Evolutionary conservation across 805 yeast species (phyloP).

Genomic region (Cyberlindnera misumaiensis): DNA sequence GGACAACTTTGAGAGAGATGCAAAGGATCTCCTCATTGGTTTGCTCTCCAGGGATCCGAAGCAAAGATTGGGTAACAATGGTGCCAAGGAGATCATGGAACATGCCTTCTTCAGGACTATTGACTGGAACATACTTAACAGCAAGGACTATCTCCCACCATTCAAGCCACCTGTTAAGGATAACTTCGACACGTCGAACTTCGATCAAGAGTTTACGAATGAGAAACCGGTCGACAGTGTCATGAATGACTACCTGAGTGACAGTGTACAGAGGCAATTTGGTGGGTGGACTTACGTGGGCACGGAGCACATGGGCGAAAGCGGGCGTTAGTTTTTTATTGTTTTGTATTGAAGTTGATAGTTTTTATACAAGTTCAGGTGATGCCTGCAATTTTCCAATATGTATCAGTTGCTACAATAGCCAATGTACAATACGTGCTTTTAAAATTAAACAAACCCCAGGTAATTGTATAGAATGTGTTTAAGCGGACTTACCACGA

Average conservation of each 20-base stretch:
- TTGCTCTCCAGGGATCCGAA: slow-evolving; percentile 81
- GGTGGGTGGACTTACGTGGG: slow-evolving; percentile 99
- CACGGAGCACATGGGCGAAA: slow-evolving; percentile 39
- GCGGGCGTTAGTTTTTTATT: slow-evolving; percentile 3
- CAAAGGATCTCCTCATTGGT: slow-evolving; percentile 69
- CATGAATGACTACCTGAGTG: slow-evolving; percentile 86
- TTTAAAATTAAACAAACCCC: slow-evolving; percentile 1
- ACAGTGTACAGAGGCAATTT: slow-evolving; percentile 93
- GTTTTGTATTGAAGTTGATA: not conserved
- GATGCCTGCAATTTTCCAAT: too few species aligned
- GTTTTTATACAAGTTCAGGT: not conserved
- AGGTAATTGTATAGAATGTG: slow-evolving; percentile 1
- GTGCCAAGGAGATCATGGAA: slow-evolving; percentile 75
- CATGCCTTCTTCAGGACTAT: slow-evolving; percentile 86
- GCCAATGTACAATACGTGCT: slow-evolving; percentile 11
- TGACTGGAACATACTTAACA: slow-evolving; percentile 79
- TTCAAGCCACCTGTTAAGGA: slow-evolving; percentile 87
- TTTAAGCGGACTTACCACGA: slow-evolving; percentile 49
- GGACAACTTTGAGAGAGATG: slow-evolving; percentile 76
- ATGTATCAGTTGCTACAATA: not conserved
- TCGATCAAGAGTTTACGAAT: slow-evolving; percentile 85
- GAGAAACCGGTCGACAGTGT: slow-evolving; percentile 95
- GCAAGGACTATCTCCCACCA: slow-evolving; percentile 91
- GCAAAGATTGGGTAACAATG: slow-evolving; percentile 67
- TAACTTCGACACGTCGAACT: slow-evolving; percentile 86